Evolutionary conservation across 2,329 filamentous ascomycete species (phyloP).

Genomic region (Aspergillus oerlinghausenensis): DNA sequence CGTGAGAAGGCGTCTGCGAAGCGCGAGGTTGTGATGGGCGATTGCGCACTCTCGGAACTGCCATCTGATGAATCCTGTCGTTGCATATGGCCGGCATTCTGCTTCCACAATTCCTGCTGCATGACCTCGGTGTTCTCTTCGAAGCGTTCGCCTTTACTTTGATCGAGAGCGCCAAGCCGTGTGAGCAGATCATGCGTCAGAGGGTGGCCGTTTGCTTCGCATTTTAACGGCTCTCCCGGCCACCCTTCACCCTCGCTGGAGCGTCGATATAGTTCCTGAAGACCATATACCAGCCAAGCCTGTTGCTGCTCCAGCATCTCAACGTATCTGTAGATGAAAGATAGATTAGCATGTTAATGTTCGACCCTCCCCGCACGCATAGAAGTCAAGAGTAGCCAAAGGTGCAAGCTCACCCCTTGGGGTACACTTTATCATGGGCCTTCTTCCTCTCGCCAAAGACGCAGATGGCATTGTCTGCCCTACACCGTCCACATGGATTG

Average conservation of each 20-base stretch:
- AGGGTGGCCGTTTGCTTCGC: conserved; percentile 51
- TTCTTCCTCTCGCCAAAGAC: conserved; percentile 63
- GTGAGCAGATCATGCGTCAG: conserved; percentile 62
- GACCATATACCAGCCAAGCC: conserved; percentile 55
- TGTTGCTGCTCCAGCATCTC: conserved; percentile 66
- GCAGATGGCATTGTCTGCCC: conserved; percentile 60
- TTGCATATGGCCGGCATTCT: conserved; percentile 49
- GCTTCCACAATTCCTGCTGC: conserved; percentile 52
- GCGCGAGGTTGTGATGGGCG: conserved; percentile 29
- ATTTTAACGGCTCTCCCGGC: conserved; percentile 51
- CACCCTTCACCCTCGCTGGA: conserved; percentile 50
- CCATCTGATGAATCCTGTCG: conserved; percentile 54
- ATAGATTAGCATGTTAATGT: neutral
- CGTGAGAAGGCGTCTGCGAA: conserved; percentile 29
- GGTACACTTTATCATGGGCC: conserved; percentile 63
- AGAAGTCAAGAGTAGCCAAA: neutral
- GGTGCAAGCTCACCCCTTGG: conserved; percentile 54
- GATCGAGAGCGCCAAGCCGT: conserved; percentile 53
- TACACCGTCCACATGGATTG: conserved; percentile 58
- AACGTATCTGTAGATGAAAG: conserved; percentile 47
- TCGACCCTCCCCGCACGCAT: neutral
- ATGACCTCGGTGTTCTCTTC: conserved; percentile 55
- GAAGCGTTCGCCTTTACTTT: conserved; percentile 50
- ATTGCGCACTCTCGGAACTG: conserved; percentile 53
- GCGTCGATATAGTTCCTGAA: conserved; percentile 57